A percentile compares a stretch with the other conserved stretches of the same genome.
phyloP scores from a whole-genome alignment of 75 land plant species.

The Gnetum montanum region DNA sequence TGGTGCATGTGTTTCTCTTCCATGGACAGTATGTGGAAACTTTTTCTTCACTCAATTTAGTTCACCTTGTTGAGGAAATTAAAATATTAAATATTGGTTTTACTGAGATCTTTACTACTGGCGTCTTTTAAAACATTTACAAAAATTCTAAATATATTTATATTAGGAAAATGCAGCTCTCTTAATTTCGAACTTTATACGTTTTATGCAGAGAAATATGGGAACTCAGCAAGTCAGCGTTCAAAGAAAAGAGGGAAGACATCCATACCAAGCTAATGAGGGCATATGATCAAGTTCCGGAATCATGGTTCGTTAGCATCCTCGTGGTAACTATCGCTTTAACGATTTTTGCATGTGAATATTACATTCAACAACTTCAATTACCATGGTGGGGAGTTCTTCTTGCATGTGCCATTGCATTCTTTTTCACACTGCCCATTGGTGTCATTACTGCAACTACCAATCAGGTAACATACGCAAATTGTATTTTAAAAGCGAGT shows the following conservation, averaged over 20 bases:
- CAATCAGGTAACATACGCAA: constrained; percentile 16
- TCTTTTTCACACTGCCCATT: constrained; percentile 24
- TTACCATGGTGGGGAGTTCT: constrained; percentile 33
- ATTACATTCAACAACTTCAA: constrained; percentile 15
- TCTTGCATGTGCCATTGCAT: constrained; percentile 20
- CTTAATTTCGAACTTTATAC: not conserved
- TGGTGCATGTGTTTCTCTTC: constrained; percentile 24
- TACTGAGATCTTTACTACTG: too few relatives aligned
- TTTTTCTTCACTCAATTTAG: not conserved
- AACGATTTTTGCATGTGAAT: constrained; percentile 9
- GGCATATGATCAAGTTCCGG: constrained; percentile 12
- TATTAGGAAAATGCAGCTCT: not conserved
- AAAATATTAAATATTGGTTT: not conserved
- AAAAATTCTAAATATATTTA: too few relatives aligned
- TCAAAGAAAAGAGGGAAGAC: constrained; percentile 8
- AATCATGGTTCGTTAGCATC: constrained; percentile 18
- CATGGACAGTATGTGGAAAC: constrained; percentile 15
- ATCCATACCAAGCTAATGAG: constrained; percentile 20
- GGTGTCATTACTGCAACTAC: constrained; percentile 26
- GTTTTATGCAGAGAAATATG: constrained; percentile 14
- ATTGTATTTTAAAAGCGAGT: too few relatives aligned
- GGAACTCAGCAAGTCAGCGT: constrained; percentile 10
- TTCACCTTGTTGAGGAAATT: not conserved
- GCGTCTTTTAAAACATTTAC: not conserved
- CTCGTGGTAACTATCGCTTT: not conserved